Conservation (phyloP, 2,329 filamentous ascomycete species). For the Atkinsonella texensis region DNA sequence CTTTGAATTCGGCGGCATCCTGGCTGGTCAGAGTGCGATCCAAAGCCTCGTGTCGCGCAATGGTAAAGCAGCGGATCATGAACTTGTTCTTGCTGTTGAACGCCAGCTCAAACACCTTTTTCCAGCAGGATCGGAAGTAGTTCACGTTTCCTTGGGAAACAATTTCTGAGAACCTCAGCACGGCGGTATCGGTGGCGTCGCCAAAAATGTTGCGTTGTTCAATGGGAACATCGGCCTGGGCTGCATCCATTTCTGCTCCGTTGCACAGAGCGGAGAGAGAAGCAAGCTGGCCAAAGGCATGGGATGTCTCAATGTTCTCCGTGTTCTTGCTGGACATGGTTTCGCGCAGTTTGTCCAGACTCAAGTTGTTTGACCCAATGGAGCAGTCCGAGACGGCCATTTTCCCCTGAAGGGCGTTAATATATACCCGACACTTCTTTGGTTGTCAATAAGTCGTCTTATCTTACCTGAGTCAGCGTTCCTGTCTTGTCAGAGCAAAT, state of each 20-base stretch:
- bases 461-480: constrained; percentile 44
- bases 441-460: neutral
- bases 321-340: constrained; percentile 15
- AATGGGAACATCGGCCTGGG: constrained; percentile 46
- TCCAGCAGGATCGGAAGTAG: constrained; percentile 50
- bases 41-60: constrained; percentile 22
- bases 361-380: constrained; percentile 39
- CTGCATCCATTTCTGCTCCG: constrained; percentile 60
- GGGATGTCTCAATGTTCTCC: constrained; percentile 21
- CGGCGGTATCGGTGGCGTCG: constrained; percentile 65
- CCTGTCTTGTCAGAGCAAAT: constrained; percentile 72
- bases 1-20: constrained; percentile 22
- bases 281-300: constrained; percentile 42
- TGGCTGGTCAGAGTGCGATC: constrained; percentile 25
- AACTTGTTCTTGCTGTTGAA: constrained; percentile 82
- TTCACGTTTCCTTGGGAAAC: constrained; percentile 41
- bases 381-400: constrained; percentile 63
- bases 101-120: constrained; percentile 52
- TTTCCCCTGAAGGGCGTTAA: constrained; percentile 37
- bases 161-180: constrained; percentile 58
- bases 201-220: constrained; percentile 54
- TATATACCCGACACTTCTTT: neutral
- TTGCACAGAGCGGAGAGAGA: constrained; percentile 58
- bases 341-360: constrained; percentile 38
- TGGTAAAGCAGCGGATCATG: constrained; percentile 53